phyloP scores from a whole-genome alignment of 2,329 filamentous ascomycete species.

The Alternaria novae-zelandiae region DNA sequence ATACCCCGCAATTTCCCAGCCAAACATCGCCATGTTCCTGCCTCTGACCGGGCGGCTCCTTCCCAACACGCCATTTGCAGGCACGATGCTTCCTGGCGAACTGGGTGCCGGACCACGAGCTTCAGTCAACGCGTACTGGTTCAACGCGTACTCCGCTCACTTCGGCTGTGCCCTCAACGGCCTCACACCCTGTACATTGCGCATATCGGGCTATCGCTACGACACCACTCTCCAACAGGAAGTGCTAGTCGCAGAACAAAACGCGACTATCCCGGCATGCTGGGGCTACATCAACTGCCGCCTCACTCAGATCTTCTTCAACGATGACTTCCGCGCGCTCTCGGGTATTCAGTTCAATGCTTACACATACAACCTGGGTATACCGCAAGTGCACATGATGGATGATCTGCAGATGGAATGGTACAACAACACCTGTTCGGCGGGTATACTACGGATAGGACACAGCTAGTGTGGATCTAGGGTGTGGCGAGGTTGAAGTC shows the following conservation, averaged over 20 bases:
- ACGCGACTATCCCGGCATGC: constrained; percentile 53
- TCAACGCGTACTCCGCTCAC: constrained; percentile 56
- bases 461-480: constrained; percentile 36
- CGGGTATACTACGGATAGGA: constrained; percentile 48
- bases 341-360: constrained; percentile 59
- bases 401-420: constrained; percentile 58
- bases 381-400: constrained; percentile 54
- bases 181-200: constrained; percentile 50
- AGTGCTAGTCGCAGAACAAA: constrained; percentile 43
- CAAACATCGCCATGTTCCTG: constrained; percentile 57
- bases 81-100: constrained; percentile 51
- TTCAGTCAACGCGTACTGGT: constrained; percentile 56
- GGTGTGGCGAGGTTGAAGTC: background rate
- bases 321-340: constrained; percentile 47
- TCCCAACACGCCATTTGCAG: constrained; percentile 38
- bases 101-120: constrained; percentile 55
- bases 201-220: constrained; percentile 56
- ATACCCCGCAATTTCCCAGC: constrained; percentile 54
- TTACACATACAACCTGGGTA: constrained; percentile 46
- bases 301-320: constrained; percentile 53
- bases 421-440: constrained; percentile 58
- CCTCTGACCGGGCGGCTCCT: constrained; percentile 41
- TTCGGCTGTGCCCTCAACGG: constrained; percentile 57
- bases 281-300: constrained; percentile 49
- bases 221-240: constrained; percentile 44